Evolutionary conservation across 176 grass and related monocot genomes (phyloP).

Genomic region (Cenchrus americanus): DNA sequence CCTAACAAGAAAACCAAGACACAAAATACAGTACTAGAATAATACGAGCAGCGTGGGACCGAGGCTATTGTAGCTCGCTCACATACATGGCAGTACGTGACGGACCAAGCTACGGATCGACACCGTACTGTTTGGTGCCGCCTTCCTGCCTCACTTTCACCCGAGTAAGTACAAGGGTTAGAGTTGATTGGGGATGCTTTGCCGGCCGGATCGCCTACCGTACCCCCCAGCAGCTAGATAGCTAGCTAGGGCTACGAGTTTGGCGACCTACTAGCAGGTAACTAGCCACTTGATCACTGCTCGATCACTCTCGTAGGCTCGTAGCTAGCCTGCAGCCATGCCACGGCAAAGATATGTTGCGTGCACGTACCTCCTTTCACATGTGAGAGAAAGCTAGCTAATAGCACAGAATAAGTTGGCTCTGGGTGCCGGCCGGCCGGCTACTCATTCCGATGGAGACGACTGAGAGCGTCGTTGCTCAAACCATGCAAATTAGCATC

Average conservation of each 20-base stretch:
- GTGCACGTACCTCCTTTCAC: constrained; percentile 48
- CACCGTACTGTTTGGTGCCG: neutral
- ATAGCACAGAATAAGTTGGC: neutral
- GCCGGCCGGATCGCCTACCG: constrained; percentile 18
- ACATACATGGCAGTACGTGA: neutral
- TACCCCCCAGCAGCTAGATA: neutral
- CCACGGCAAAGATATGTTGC: constrained; percentile 3
- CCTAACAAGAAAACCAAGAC: neutral
- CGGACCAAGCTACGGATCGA: neutral
- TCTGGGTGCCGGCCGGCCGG: neutral
- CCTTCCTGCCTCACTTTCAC: neutral
- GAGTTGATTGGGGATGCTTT: constrained; percentile 41
- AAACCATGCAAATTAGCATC: neutral
- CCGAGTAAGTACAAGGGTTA: constrained; percentile 19
- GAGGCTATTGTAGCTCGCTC: neutral
- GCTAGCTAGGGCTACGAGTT: neutral
- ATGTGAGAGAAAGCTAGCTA: constrained; percentile 7
- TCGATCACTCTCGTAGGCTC: neutral
- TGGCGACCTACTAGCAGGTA: neutral
- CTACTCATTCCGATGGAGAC: constrained; percentile 41
- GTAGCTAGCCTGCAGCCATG: neutral
- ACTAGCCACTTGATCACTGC: neutral
- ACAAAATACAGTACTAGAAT: no score
- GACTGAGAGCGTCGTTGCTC: neutral
- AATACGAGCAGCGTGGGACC: neutral